Evolutionary conservation across 441 rosid genomes (phyloP).

Genomic region (Pelargonium fulgidum): DNA sequence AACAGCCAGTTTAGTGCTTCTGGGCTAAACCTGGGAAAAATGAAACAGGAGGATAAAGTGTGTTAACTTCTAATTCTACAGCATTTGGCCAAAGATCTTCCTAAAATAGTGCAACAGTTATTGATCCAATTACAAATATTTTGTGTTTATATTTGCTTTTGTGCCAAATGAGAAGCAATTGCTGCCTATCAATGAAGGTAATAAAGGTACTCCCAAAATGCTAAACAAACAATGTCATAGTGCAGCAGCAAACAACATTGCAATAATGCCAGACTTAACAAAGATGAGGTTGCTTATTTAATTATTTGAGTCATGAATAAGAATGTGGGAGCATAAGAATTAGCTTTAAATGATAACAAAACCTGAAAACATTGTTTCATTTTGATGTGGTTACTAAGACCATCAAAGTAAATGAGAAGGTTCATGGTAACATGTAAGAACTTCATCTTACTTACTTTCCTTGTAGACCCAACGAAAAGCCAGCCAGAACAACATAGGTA

Average conservation of each 20-base stretch:
- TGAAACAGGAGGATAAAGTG: neutral
- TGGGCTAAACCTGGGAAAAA: slow-evolving; percentile 63
- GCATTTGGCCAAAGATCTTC: neutral
- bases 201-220: neutral
- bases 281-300: neutral
- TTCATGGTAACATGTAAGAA: neutral
- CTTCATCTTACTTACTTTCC: slow-evolving; percentile 56
- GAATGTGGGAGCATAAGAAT: neutral
- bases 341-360: neutral
- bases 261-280: neutral
- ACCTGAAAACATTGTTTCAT: neutral
- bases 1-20: slow-evolving; percentile 82
- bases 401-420: neutral
- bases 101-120: too few relatives aligned
- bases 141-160: too few relatives aligned
- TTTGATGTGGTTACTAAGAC: neutral
- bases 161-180: too few relatives aligned
- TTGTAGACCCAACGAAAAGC: slow-evolving; percentile 68
- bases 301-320: neutral
- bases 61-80: neutral
- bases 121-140: too few relatives aligned
- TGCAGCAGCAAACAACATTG: neutral
- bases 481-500: slow-evolving; percentile 85
- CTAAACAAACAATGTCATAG: neutral
- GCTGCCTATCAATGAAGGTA: too few relatives aligned